Conservation (phyloP, 1,139 yeast species). For the Candida sp. region DNA sequence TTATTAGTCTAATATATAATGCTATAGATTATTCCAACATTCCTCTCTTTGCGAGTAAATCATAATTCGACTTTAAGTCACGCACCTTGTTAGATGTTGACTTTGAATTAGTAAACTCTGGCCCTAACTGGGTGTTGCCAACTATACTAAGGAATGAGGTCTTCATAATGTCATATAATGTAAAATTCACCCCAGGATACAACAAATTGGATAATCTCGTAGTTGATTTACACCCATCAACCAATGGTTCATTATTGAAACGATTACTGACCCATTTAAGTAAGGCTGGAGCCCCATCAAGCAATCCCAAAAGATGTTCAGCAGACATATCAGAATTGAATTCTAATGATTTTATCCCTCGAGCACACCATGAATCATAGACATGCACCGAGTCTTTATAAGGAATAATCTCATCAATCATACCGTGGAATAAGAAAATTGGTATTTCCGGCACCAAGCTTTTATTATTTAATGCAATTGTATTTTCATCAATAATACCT, state of each 20-base stretch:
- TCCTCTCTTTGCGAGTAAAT: background rate
- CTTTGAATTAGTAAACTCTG: background rate
- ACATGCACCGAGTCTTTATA: slow-evolving; percentile 14
- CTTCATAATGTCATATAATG: background rate
- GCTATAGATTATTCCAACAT: background rate
- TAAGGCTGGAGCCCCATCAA: slow-evolving; percentile 16
- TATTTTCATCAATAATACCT: slow-evolving; percentile 14
- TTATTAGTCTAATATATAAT: no score
- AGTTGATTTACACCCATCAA: slow-evolving; percentile 14
- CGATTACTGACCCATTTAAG: slow-evolving; percentile 13
- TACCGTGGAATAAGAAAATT: slow-evolving; percentile 21
- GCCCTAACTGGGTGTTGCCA: background rate
- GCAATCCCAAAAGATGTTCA: slow-evolving; percentile 12
- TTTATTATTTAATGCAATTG: slow-evolving; percentile 11
- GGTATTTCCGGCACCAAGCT: slow-evolving; percentile 20
- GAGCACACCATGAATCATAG: slow-evolving; percentile 17
- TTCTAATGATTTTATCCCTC: slow-evolving; percentile 8
- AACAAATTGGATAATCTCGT: slow-evolving; percentile 10
- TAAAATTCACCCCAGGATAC: slow-evolving; percentile 1
- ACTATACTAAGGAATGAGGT: background rate
- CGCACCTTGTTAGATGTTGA: background rate
- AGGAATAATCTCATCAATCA: slow-evolving; percentile 19
- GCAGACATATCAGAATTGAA: slow-evolving; percentile 7
- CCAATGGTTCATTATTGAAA: slow-evolving; percentile 10
- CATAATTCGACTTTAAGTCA: background rate